Base-by-base conservation (phyloP, 306 rosid species). In the Vicia villosa region DNA sequence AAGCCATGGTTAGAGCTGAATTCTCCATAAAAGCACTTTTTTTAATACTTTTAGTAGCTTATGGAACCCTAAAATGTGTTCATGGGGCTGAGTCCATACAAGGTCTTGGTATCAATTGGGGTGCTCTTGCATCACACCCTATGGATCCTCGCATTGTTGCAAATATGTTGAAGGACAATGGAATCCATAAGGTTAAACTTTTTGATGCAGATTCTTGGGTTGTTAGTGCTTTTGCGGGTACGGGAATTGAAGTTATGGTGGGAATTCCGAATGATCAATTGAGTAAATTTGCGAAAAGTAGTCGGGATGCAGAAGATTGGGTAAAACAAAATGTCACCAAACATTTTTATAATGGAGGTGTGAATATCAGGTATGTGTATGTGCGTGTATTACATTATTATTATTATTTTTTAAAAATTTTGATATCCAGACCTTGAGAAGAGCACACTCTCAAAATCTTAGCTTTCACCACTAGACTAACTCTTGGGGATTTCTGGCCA, bases 221-320 rank as follows among this genome's bases (percentile, higher is more conserved):
- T 1, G 75, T 93, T 3, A 22, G 68, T 22, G 83, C 90, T 4
- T 74, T 90, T 36, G 28, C 79, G 0, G 98, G 94, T 1, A 58
- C 86, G 0, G 82, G 60, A 1, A 78, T 90, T 10, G 89, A 93
- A 56, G 85, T 89, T 66, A 83, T 88, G 83, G 64, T 93, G 6
- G 97, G 88, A 24, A 90, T 93, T 50, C 91, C 98, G 21, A 93
- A 93, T 16, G 87, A 84, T 56, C 86, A 73, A 42, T 75, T 90
- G 66, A 34, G 21, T 1, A 45, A 16, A 19, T 38, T 90, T 8
- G 80, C 98, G 7, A 9, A 1, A 0, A 77, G 79, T 36, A 57
- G 11, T 1, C 10, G 0, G 0, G 20, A 60, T 3, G 96, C 87
- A 8, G 73, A 88, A 41, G 68, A 80, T 16, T 93, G 94, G 96